Percentiles rank a stretch among this genome's conserved stretches.
These are phyloP conservation scores for Maudiozyma barnettii DNA, from an alignment of 805 yeast species.

Conservation along the genomic window DNA sequence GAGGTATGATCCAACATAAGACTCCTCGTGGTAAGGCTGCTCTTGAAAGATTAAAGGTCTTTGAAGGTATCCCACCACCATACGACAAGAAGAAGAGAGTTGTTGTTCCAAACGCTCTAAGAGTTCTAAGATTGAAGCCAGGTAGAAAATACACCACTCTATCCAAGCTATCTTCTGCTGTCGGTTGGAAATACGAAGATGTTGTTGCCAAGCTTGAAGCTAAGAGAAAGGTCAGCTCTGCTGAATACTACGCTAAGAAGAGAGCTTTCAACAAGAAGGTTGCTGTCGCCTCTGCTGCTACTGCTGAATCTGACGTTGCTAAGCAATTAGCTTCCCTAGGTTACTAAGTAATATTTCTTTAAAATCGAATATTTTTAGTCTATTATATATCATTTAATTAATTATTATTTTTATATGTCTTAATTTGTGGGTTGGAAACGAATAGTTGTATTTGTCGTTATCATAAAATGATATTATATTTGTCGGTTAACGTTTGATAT, in stretches of 20 bases:
- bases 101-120: slow-evolving; percentile 98
- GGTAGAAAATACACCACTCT: slow-evolving; percentile 99
- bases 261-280: slow-evolving; percentile 90
- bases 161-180: slow-evolving; percentile 91
- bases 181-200: slow-evolving; percentile 99
- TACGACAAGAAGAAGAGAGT: slow-evolving; percentile 99
- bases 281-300: slow-evolving; percentile 73
- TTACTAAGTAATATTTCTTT: slow-evolving; percentile 54
- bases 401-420: slow-evolving; percentile 5
- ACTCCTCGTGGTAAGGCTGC: slow-evolving; percentile 99
- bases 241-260: slow-evolving; percentile 99
- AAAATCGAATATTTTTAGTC: slow-evolving; percentile 9
- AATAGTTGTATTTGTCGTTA: no score
- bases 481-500: not conserved
- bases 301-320: slow-evolving; percentile 85
- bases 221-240: slow-evolving; percentile 97
- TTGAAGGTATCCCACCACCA: slow-evolving; percentile 99
- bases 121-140: slow-evolving; percentile 97
- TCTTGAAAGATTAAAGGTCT: slow-evolving; percentile 96
- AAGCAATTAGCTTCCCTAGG: slow-evolving; percentile 94
- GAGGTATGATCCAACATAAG: slow-evolving; percentile 99
- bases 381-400: slow-evolving; percentile 7
- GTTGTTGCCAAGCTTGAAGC: slow-evolving; percentile 96
- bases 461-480: not conserved
- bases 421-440: not conserved